Evolutionary conservation across 345 rosid species (phyloP), one percentile per base, ranked within the genome.

Genomic region (Laguncularia racemosa): DNA sequence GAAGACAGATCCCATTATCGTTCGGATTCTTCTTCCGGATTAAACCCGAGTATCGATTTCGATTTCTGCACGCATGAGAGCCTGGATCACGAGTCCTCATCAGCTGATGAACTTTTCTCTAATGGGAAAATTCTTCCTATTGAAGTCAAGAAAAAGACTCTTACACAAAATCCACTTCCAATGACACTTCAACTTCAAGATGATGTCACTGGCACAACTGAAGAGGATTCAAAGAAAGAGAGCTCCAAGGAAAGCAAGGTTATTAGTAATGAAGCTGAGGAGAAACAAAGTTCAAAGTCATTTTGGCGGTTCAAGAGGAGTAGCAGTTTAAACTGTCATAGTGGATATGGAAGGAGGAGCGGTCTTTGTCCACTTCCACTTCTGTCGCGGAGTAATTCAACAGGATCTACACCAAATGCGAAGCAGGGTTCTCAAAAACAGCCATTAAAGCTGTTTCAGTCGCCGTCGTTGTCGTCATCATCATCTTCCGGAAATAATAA

Each of bases 351-450:
- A 33, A 52, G 64, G 48, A 47, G 52, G 45, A 14, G 18, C 50
- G 50, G 50, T 20, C 50, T 66, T 13, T 72, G 72, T 28, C 72
- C 72, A 5, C 46, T 72, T 44, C 76, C 76, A 8, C 61, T 72
- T 14, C 44, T 72, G 19, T 67, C 72, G 14, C 52, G 76, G 17
- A 67, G 72, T 62, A 67, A 63, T 48, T 72, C 72, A 20, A 66
- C 70, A 13, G 70, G 70, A 44, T 66, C 64, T 6, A 16, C 64
- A 16, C 16, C 40, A 18, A 20, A 60, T 26, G 40, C 10, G 40
- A 33, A 33, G 40, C 40, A 33, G 40, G 40, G 40, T 33, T 33
- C 40, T 33, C 40, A 33, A 6, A 33, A 33, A 33, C 40, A 33
- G 10, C 40, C 40, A 33, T 8, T 33, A 6, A 33, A 33, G 40